Evolutionary conservation across 805 yeast genomes (phyloP), one percentile per base, ranked within the genome.

Genomic region (Schwanniomyces pseudopolymorphus): DNA sequence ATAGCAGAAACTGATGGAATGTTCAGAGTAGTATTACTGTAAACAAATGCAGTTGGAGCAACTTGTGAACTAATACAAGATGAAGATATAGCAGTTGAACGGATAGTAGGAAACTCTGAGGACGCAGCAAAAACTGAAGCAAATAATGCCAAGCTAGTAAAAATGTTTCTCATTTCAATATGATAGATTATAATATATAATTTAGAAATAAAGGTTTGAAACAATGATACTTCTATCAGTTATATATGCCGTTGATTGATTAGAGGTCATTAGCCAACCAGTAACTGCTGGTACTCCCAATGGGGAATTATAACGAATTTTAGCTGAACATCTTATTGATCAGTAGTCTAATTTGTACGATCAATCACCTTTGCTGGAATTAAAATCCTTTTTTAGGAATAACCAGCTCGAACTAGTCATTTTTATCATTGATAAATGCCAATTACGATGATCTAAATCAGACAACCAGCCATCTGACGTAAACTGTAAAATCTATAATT

Each of bases 21-120:
- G 26, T 25, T 36, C 43, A n/a, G 42, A 26, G 57, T 50, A 21
- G 45, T 39, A 42, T 60, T 59, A 25, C 55, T 36, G 45, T 52
- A 58, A 13, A 44, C 44, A 49, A 60, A 60, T 2, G 59, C 50
- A 14, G 56, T 50, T 33, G 66, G 64, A 14, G 51, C 61, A 20
- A 55, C 51, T 21, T 40, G 27, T 10, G 52, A 39, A 17, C 43
- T 22, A 10, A 51, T 26, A 38, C 58, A 54, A 33, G 51, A 40
- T 8, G 51, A 45, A 5, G 56, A 52, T 4, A 58, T 36, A 9
- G 57, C 46, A 11, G 67, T 62, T 4, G 63, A 56, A 42, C 52
- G 47, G 17, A 58, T 55, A 17, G 64, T 60, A 21, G 54, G 37
- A 17, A 52, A 42, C 8, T 49, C 51, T 16, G 58, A 55, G 11